Conservation (phyloP, 352 stramenopile genomes). For the Phytophthora meadii region DNA sequence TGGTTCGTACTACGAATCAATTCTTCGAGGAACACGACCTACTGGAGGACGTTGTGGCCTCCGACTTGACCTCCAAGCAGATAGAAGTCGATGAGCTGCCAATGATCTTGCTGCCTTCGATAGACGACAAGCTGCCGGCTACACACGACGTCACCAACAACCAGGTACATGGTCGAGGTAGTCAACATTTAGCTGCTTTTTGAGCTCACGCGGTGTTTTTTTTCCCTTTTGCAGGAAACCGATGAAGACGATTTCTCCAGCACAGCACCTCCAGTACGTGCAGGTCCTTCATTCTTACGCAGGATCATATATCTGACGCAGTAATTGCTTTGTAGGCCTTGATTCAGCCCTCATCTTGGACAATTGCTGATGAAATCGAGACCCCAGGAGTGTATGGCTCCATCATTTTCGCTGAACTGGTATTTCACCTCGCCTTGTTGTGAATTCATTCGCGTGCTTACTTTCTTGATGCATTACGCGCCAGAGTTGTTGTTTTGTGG, state of each 20-base stretch:
- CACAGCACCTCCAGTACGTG: constrained; percentile 13
- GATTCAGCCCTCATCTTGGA: constrained; percentile 3
- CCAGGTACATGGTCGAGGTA: constrained; percentile 4
- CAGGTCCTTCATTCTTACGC: not conserved
- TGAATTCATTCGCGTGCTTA: not conserved
- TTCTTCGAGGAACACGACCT: constrained; percentile 6
- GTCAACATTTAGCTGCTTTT: not conserved
- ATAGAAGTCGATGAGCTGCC: constrained; percentile 7
- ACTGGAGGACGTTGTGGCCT: constrained; percentile 7
- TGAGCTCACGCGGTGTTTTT: constrained; percentile 1
- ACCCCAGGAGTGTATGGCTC: constrained; percentile 47
- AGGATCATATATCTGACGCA: not conserved
- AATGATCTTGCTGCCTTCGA: constrained; percentile 7
- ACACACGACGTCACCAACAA: not conserved
- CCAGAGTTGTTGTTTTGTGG: constrained; percentile 70
- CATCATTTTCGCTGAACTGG: constrained; percentile 55
- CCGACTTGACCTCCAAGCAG: constrained; percentile 1
- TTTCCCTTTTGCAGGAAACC: not conserved
- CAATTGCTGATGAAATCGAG: constrained; percentile 21
- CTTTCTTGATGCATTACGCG: not conserved
- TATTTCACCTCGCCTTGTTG: constrained; percentile 4
- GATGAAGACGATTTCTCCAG: constrained; percentile 45
- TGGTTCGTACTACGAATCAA: constrained; percentile 5
- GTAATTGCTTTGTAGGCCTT: constrained; percentile 7
- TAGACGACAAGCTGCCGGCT: constrained; percentile 9